phyloP scores from a whole-genome alignment of 1,284 basidiomycete species.

The Apiotrichum laibachii region DNA sequence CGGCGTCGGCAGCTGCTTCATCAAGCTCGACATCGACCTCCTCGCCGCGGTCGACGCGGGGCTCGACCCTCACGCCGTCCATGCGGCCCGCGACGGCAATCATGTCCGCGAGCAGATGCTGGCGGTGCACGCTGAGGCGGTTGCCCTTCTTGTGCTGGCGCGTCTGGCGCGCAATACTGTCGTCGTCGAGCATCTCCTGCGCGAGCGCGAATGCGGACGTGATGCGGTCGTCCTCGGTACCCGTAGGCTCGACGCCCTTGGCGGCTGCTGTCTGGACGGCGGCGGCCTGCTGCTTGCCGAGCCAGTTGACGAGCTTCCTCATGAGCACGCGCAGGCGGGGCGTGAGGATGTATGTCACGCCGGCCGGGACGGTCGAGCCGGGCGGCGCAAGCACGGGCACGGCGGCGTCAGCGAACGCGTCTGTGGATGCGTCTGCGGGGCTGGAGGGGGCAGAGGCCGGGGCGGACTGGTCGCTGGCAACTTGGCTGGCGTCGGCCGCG shows the following conservation, averaged over 20 bases:
- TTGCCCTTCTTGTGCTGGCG: not conserved
- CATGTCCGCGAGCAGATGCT: not conserved
- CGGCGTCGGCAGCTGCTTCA: not conserved
- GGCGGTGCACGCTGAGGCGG: not conserved
- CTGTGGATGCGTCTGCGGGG: not conserved
- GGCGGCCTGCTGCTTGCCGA: slow-evolving; percentile 6
- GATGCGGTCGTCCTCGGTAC: slow-evolving; percentile 1
- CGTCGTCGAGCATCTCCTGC: slow-evolving; percentile 16
- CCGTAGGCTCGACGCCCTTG: no score
- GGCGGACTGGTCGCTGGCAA: not conserved
- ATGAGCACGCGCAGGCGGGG: slow-evolving; percentile 6
- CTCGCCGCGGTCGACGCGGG: not conserved
- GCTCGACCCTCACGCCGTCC: not conserved
- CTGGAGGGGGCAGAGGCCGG: not conserved
- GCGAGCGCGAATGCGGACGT: slow-evolving; percentile 7
- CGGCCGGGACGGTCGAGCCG: not conserved
- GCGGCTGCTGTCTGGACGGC: no score
- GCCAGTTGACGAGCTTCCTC: slow-evolving; percentile 13
- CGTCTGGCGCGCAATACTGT: slow-evolving; percentile 8
- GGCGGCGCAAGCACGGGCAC: not conserved
- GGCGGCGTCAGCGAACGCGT: no score
- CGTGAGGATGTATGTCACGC: slow-evolving; percentile 3
- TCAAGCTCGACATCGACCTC: no score
- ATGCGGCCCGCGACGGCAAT: not conserved
- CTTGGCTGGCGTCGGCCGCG: not conserved